phyloP scores from a whole-genome alignment of 2,329 filamentous ascomycete genomes.

The Exophiala oligosperma region DNA sequence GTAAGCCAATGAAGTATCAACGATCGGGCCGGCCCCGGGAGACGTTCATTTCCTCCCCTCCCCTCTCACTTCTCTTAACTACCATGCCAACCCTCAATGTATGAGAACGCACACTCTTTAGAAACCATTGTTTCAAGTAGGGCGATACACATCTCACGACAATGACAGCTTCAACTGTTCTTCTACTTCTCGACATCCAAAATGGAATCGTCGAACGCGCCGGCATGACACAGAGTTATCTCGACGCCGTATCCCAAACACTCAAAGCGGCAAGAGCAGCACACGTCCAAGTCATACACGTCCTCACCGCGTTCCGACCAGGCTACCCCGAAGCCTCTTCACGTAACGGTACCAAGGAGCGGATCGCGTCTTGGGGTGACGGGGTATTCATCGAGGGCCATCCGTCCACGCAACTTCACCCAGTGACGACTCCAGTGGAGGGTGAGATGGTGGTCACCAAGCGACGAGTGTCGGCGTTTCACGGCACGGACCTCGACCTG shows the following conservation, averaged over 20 bases:
- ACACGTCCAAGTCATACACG: neutral
- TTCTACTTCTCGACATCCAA: slow-evolving; percentile 10
- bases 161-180: neutral
- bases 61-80: no score
- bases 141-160: neutral
- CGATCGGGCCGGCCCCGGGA: no score
- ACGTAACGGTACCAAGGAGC: neutral
- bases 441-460: slow-evolving; percentile 9
- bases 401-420: slow-evolving; percentile 7
- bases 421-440: neutral
- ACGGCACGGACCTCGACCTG: slow-evolving; percentile 10
- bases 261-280: slow-evolving; percentile 1
- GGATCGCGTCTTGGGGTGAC: neutral
- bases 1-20: no score
- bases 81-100: no score
- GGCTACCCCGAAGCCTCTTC: neutral
- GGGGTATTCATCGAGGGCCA: neutral
- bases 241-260: neutral
- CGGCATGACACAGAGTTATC: neutral
- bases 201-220: slow-evolving; percentile 5
- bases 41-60: neutral
- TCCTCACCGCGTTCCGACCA: neutral
- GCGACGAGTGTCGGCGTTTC: slow-evolving; percentile 6
- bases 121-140: no score
- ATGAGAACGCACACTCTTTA: no score